phyloP scores from a whole-genome alignment of 148 eudicot genomes.

The Chenopodium quinoa region DNA sequence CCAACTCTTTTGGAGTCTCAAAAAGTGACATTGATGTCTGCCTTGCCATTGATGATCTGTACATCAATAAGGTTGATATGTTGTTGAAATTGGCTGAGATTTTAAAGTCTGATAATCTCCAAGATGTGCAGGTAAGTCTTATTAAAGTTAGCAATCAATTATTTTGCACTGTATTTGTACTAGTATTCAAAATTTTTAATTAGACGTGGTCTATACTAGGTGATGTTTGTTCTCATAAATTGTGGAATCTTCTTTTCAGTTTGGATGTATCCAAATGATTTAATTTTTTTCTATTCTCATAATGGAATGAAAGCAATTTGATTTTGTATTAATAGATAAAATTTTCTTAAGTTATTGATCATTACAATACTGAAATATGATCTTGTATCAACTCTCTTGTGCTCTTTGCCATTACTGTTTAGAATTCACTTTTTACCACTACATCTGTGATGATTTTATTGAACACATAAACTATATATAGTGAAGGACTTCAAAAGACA shows the following conservation, averaged over 20 bases:
- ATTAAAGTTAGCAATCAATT: neutral
- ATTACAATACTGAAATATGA: neutral
- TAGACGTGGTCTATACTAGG: neutral
- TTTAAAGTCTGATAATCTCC: conserved; percentile 66
- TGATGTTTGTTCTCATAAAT: neutral
- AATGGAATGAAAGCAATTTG: neutral
- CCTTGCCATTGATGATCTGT: conserved; percentile 56
- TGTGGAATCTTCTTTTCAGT: neutral
- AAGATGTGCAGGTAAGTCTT: conserved; percentile 76
- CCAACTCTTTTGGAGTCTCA: conserved; percentile 87
- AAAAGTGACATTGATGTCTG: conserved; percentile 96
- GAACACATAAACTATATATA: neutral
- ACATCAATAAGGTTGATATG: conserved; percentile 65
- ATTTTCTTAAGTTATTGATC: neutral
- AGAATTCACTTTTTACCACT: neutral
- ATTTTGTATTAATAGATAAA: no score
- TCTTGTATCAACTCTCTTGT: neutral
- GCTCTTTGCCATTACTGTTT: neutral
- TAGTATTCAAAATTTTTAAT: neutral
- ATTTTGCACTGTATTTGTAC: neutral
- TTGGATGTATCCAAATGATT: neutral
- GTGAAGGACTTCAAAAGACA: neutral
- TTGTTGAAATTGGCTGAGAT: conserved; percentile 84
- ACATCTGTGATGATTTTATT: neutral
- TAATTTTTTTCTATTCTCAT: no score